Base-by-base conservation (phyloP, 2,329 filamentous ascomycete species). In the Talaromyces amestolkiae region DNA sequence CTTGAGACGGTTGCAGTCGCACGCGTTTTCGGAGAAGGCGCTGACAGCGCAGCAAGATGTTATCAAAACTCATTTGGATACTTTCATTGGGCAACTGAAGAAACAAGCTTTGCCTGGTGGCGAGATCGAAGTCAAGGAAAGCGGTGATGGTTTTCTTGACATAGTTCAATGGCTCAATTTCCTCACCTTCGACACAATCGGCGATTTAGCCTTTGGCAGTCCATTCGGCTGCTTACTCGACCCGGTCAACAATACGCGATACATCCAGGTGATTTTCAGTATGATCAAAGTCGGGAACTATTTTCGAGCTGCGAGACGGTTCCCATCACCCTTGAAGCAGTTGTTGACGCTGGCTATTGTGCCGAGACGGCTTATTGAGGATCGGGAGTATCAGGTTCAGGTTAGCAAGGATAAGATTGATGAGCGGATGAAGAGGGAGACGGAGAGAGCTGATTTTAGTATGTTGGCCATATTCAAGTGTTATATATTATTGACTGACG, bases 171-270 rank as follows among this genome's bases (percentile, higher is more conserved):
- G 76, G 73, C 72, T 72, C 47, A 77, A 77, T 31, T 79, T 69
- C 43, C 72, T 73, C 1, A 75, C 75, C 2, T 81, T 80, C 61
- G 78, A 82, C 60, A 73, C 81, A 35, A 75, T 80, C 51, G 78
- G 78, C 0, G 77, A 81, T 41, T 62, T 81, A 0, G 71, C 74
- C 0, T 81, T 81, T 56, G 78, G 79, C 0, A 75, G 79, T 35
- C 67, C 73, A 0, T 82, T 81, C 63, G 47, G 47, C 11, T 51
- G 47, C 33, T 10, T 35, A 3, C 51, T 31, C 8, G 27, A 54
- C 8, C 51, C 51, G 2, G 27, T 35, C 2, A 35, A 54, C 5
- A 54, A 54, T 13, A 54, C 51, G 24, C 31, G 51, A 54, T 31
- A 54, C 17, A 35, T 54, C 15, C 15, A 54, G 27, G 51, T 33